A percentile compares a stretch with the other conserved stretches of the same genome.
phyloP scores from a whole-genome alignment of 2,329 filamentous ascomycete species.

The Penicillium sp. region DNA sequence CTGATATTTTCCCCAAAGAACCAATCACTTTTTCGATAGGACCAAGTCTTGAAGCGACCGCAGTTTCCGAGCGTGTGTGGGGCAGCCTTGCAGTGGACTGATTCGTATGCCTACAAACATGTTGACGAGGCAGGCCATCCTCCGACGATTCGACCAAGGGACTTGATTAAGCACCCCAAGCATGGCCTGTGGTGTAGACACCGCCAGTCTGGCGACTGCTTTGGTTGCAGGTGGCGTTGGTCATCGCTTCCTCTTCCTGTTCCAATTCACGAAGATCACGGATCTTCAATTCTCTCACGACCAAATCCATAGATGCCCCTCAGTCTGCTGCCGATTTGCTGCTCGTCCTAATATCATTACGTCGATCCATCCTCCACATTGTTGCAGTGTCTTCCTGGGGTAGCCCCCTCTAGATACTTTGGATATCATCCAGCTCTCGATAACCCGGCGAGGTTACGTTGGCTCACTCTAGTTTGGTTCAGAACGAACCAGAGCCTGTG shows the following conservation, averaged over 20 bases:
- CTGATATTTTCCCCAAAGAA: not conserved
- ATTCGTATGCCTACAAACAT: conserved; percentile 10
- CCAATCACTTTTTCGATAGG: conserved; percentile 5
- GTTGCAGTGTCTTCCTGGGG: conserved; percentile 4
- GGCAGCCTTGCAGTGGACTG: conserved; percentile 2
- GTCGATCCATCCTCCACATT: conserved; percentile 1
- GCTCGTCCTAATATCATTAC: conserved; percentile 11
- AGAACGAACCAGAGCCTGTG: conserved; percentile 18
- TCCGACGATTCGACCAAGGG: conserved; percentile 4
- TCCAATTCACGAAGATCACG: not conserved
- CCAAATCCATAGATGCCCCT: not conserved
- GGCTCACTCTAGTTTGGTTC: conserved; percentile 7
- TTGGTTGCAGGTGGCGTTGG: not conserved
- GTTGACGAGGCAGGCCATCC: conserved; percentile 3
- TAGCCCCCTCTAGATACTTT: conserved; percentile 4
- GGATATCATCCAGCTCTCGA: conserved; percentile 5
- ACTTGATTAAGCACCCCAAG: conserved; percentile 1
- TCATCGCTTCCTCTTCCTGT: not conserved
- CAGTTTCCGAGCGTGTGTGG: conserved; percentile 9
- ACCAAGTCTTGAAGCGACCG: not conserved
- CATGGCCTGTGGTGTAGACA: not conserved
- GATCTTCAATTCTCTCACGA: not conserved
- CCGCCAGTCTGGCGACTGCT: not conserved
- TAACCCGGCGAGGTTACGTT: not conserved
- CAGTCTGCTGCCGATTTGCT: conserved; percentile 6